These are phyloP conservation scores for Linnemannia schmuckeri DNA, from an alignment of 192 early-diverging fungal genomes.

Conservation along the genomic window DNA sequence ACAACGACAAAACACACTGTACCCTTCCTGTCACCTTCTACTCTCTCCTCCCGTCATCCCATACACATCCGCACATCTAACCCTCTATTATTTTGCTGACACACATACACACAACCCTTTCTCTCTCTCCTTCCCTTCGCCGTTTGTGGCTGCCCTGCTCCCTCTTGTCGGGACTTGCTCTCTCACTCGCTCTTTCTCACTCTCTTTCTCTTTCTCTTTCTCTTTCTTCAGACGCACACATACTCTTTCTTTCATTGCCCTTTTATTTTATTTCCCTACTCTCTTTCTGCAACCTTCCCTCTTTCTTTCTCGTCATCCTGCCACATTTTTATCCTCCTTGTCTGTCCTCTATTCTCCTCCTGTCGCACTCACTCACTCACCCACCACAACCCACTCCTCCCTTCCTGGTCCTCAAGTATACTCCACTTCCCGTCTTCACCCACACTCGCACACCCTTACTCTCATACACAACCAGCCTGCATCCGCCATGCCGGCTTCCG, in stretches of 20 bases:
- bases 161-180: background rate
- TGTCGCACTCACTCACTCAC: background rate
- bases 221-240: background rate
- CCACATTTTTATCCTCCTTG: no score
- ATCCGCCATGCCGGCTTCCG: conserved; percentile 40
- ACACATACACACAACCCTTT: no score
- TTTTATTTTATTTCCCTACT: no score
- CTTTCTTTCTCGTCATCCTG: no score
- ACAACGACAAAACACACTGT: background rate
- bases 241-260: no score
- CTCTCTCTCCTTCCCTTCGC: no score
- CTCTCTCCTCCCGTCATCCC: conserved; percentile 1
- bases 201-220: no score
- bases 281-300: no score
- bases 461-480: background rate
- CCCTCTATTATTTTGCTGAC: conserved; percentile 49
- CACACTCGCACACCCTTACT: background rate
- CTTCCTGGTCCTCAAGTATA: background rate
- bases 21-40: conserved; percentile 8
- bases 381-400: conserved; percentile 58
- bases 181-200: no score
- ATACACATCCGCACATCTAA: conserved; percentile 18
- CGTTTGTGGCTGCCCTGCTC: background rate
- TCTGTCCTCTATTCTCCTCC: conserved; percentile 8
- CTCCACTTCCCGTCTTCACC: background rate